Percentiles rank a stretch among this genome's conserved stretches.
Evolutionary conservation across 2,329 filamentous ascomycete species (phyloP).

Genomic region (Alternaria consortialis): DNA sequence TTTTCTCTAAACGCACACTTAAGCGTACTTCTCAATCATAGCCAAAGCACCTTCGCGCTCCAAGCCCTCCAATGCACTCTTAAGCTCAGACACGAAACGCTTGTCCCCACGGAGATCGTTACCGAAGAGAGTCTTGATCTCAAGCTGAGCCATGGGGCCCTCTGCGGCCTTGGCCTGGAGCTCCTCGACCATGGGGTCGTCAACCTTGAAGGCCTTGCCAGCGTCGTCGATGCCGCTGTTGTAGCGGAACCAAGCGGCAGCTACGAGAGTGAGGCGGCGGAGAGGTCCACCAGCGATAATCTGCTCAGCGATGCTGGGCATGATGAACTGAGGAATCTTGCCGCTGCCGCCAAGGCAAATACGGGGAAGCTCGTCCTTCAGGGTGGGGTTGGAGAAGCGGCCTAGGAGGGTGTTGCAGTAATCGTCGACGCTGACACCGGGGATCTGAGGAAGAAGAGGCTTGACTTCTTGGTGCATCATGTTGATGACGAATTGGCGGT

Average conservation of each 20-base stretch:
- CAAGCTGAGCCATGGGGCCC: slow-evolving; percentile 22
- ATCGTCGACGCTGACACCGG: slow-evolving; percentile 37
- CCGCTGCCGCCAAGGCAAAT: slow-evolving; percentile 43
- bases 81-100: slow-evolving; percentile 39
- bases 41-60: slow-evolving; percentile 31
- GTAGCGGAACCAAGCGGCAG: slow-evolving; percentile 43
- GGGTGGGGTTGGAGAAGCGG: slow-evolving; percentile 40
- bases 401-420: slow-evolving; percentile 38
- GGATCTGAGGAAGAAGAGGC: slow-evolving; percentile 38
- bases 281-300: slow-evolving; percentile 36
- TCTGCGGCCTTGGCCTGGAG: slow-evolving; percentile 33
- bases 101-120: slow-evolving; percentile 38
- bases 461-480: slow-evolving; percentile 45
- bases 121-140: slow-evolving; percentile 33
- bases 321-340: slow-evolving; percentile 44
- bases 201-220: slow-evolving; percentile 33
- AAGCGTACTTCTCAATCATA: slow-evolving; percentile 32
- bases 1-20: neutral
- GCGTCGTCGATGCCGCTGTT: slow-evolving; percentile 35
- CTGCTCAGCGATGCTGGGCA: slow-evolving; percentile 41
- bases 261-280: slow-evolving; percentile 34
- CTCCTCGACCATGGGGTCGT: slow-evolving; percentile 39
- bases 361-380: slow-evolving; percentile 42
- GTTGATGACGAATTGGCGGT: slow-evolving; percentile 38
- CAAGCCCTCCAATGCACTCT: slow-evolving; percentile 32